phyloP scores from a whole-genome alignment of 2,329 filamentous ascomycete species.

The Aspergillus spinulosporus region DNA sequence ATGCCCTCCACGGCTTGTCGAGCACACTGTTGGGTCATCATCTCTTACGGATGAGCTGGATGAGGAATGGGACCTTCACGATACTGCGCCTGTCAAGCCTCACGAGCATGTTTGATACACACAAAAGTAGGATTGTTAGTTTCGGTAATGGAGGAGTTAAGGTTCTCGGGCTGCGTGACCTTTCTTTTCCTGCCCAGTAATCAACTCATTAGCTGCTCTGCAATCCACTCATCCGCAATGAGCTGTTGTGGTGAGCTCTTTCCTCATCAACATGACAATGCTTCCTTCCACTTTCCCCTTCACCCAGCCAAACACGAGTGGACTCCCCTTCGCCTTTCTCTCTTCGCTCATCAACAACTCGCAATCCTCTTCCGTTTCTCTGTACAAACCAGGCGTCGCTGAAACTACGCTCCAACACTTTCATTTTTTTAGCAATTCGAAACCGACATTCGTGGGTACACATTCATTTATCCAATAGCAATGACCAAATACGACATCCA shows the following conservation, averaged over 20 bases:
- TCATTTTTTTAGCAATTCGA: slow-evolving; percentile 1
- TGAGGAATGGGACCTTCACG: slow-evolving; percentile 38
- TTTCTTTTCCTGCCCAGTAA: not conserved
- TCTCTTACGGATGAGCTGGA: slow-evolving; percentile 51
- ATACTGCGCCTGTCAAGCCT: slow-evolving; percentile 47
- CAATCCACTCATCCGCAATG: no score
- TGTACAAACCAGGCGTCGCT: not conserved
- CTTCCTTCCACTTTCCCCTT: slow-evolving; percentile 5
- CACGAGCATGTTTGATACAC: slow-evolving; percentile 49
- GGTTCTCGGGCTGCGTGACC: not conserved
- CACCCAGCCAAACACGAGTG: not conserved
- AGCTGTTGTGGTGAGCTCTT: slow-evolving; percentile 13
- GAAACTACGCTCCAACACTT: not conserved
- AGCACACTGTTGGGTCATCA: slow-evolving; percentile 31
- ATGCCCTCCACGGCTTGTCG: slow-evolving; percentile 24
- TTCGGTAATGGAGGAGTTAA: not conserved
- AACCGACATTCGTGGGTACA: slow-evolving; percentile 1
- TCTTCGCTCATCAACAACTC: not conserved
- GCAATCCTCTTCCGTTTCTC: slow-evolving; percentile 11
- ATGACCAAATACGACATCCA: slow-evolving; percentile 41
- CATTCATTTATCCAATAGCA: slow-evolving; percentile 13
- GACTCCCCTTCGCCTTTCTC: not conserved
- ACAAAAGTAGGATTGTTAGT: not conserved
- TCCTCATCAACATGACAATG: slow-evolving; percentile 10
- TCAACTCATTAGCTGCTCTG: not conserved